Base-by-base conservation (phyloP, 1,284 basidiomycete genomes). In the Leccinum fallax region DNA sequence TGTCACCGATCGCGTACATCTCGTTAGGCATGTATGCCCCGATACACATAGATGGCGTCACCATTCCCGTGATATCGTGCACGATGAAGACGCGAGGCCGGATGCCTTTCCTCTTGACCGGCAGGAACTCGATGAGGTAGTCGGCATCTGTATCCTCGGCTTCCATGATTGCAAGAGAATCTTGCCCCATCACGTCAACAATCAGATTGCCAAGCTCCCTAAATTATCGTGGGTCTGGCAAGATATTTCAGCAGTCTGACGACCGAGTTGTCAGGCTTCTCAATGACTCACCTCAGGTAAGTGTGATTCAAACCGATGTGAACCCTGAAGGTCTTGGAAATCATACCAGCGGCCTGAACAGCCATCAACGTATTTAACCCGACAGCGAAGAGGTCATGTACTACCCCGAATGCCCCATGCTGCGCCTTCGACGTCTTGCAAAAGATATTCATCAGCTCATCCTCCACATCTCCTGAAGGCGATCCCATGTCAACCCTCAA, bases 1-100 rank as follows among this genome's bases (percentile, higher is more conserved):
- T 71, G 62, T 72, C 71, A 26, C 72, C 72, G 19, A 72, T 73
- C 6, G 71, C 71, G 36, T 74, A 72, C 69, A 74, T 73, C 66
- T 74, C 72, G 53, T 64, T 73, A 0, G 71, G 71, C 71, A 72
- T 74, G 66, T 15, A 74, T 30, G 70, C 69, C 13, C 71, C 73
- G 24, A 73, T 71, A 9, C 71, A 65, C 71, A 74, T 73, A 64
- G 66, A 74, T 1, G 71, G 71, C 4, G 71, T 72, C 9, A 64
- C 71, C 70, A 72, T 74, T 51, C 71, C 71, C 5, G 71, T 74
- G 60, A 74, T 67, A 52, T 72, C 72, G 63, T 72, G 71, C 26
- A 72, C 69, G 57, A 72, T 55, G 58, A 74, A 72, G 52, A 72
- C 2, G 16, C 65, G 68, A 36, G 73, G 71, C 5, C 49, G 66